Percentiles rank a stretch among this genome's conserved stretches.
Evolutionary conservation across 2,329 filamentous ascomycete genomes (phyloP).

Genomic region (Talaromyces sp.): DNA sequence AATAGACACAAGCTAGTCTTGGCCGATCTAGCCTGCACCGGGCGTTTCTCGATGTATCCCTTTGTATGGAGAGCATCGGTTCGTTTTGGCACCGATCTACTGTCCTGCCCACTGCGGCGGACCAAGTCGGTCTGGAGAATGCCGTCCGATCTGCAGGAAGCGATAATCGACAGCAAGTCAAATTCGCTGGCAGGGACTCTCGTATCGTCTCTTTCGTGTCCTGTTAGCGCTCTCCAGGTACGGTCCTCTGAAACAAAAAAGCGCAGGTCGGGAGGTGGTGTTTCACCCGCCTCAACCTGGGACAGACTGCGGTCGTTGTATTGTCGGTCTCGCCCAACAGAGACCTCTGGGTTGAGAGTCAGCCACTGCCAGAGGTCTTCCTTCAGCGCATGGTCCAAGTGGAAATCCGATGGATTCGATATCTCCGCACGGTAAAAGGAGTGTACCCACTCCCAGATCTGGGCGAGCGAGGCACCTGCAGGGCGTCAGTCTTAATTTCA

Average conservation of each 20-base stretch:
- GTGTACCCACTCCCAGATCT: slow-evolving; percentile 4
- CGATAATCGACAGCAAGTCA: slow-evolving; percentile 53
- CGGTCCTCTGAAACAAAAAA: slow-evolving; percentile 51
- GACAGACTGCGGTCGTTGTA: slow-evolving; percentile 36
- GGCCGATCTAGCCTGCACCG: slow-evolving; percentile 42
- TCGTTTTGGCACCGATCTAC: slow-evolving; percentile 57
- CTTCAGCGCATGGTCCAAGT: slow-evolving; percentile 47
- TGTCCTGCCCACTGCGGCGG: slow-evolving; percentile 55
- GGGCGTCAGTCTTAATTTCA: background rate
- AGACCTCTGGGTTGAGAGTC: slow-evolving; percentile 50
- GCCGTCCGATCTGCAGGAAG: slow-evolving; percentile 47
- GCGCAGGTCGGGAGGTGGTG: background rate
- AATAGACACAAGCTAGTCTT: slow-evolving; percentile 55
- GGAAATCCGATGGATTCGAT: background rate
- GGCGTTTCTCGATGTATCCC: slow-evolving; percentile 57
- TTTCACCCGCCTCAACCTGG: slow-evolving; percentile 29
- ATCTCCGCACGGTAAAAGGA: background rate
- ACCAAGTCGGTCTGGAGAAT: slow-evolving; percentile 55
- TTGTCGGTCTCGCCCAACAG: slow-evolving; percentile 39
- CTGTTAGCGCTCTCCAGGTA: slow-evolving; percentile 56
- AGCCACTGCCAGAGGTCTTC: slow-evolving; percentile 56
- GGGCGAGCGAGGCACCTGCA: slow-evolving; percentile 2
- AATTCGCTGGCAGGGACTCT: slow-evolving; percentile 53
- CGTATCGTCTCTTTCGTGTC: slow-evolving; percentile 52
- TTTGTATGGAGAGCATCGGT: slow-evolving; percentile 53